phyloP scores from a whole-genome alignment of 257 asterid genomes.

The Przewalskia tangutica region DNA sequence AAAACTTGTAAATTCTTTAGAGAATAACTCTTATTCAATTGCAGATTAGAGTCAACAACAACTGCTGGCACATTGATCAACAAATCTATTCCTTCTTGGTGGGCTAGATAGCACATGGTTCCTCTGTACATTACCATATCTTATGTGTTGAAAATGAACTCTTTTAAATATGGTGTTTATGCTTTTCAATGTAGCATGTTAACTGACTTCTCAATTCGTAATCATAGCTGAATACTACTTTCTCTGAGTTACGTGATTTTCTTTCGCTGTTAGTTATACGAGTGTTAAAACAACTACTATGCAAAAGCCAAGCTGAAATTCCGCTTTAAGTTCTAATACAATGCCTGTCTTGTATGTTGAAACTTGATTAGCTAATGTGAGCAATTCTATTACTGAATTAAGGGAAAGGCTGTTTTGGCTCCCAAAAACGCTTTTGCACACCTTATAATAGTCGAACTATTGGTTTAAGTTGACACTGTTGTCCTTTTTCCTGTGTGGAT shows the following conservation, averaged over 20 bases:
- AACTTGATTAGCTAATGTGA: not conserved
- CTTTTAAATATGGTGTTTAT: not conserved
- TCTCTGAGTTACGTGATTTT: not conserved
- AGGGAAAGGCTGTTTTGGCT: not conserved
- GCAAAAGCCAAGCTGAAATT: not conserved
- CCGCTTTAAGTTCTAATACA: not conserved
- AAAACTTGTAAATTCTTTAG: not conserved
- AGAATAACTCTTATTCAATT: not conserved
- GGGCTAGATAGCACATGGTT: constrained; percentile 8
- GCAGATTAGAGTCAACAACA: constrained; percentile 20
- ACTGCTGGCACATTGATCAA: constrained; percentile 3
- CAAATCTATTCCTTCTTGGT: constrained; percentile 21
- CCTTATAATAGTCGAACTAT: not conserved
- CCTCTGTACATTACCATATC: not conserved
- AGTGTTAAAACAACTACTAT: not conserved
- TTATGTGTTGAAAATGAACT: not conserved
- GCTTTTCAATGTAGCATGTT: not conserved
- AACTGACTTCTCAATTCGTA: not conserved
- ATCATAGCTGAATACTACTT: not conserved
- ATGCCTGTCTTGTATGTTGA: not conserved
- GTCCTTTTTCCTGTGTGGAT: not conserved
- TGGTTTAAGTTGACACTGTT: not conserved
- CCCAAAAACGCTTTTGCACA: not conserved
- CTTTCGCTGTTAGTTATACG: not conserved
- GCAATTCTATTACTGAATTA: not conserved